Evolutionary conservation across 257 asterid species (phyloP).

Genomic region (Nyctanthes arbortristis): DNA sequence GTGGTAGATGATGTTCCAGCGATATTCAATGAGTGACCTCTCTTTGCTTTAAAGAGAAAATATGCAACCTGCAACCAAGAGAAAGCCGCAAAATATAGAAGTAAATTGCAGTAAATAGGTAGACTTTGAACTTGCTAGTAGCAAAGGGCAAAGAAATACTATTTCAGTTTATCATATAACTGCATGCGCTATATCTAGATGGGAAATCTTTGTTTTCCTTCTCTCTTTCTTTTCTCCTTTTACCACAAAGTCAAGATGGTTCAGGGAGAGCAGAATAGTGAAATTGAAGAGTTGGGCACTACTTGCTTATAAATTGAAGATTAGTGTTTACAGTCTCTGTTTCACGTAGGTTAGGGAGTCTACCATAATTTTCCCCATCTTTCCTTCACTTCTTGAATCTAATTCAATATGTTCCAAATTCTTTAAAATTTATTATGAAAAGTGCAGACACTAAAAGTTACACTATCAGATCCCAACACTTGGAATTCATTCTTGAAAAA

Average conservation of each 20-base stretch:
- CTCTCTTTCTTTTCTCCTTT: background rate
- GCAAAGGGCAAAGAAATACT: background rate
- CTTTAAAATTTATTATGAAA: conserved; percentile 13
- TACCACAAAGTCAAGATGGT: too few relatives aligned
- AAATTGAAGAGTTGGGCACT: too few relatives aligned
- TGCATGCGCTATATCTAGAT: background rate
- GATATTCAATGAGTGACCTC: conserved; percentile 62
- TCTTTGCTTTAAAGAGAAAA: conserved; percentile 76
- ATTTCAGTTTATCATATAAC: too few relatives aligned
- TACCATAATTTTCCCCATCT: background rate
- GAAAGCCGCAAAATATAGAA: conserved; percentile 12
- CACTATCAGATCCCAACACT: conserved; percentile 14
- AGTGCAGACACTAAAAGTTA: background rate
- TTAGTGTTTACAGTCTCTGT: background rate
- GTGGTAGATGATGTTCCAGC: conserved; percentile 58
- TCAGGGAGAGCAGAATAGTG: too few relatives aligned
- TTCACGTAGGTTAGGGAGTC: background rate
- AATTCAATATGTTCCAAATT: conserved; percentile 9
- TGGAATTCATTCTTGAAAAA: background rate
- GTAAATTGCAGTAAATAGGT: conserved; percentile 16
- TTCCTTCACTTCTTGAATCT: conserved; percentile 6
- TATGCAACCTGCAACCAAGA: conserved; percentile 69
- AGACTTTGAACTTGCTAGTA: conserved; percentile 7
- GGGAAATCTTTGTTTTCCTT: background rate
- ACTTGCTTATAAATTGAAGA: too few relatives aligned